Conservation (phyloP, 2,329 filamentous ascomycete species). For the Arthrobotrys conoides region DNA sequence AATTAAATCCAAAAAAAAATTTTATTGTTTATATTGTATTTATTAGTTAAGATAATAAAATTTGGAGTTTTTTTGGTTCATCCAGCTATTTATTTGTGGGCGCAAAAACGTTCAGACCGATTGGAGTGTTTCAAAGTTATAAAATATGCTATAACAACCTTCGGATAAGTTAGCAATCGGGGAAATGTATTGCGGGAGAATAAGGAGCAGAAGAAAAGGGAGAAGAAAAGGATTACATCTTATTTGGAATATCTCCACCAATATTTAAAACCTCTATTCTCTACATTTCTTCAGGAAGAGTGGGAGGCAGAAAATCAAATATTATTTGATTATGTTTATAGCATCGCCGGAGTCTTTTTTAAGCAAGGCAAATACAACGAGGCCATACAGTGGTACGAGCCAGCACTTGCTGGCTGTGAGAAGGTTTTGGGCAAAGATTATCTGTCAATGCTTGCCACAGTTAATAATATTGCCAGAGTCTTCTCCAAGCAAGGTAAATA, state of each 20-base stretch:
- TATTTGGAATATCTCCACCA: conserved; percentile 9
- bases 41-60: conserved; percentile 9
- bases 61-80: conserved; percentile 12
- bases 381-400: too few species aligned
- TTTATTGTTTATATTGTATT: conserved; percentile 1
- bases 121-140: not conserved
- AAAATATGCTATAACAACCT: not conserved
- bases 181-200: not conserved
- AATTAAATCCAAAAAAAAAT: not conserved
- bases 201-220: not conserved
- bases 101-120: conserved; percentile 9
- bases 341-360: too few species aligned
- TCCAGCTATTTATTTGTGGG: conserved; percentile 10
- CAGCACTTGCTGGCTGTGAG: too few species aligned
- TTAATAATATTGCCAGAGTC: too few species aligned
- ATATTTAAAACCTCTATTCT: too few species aligned
- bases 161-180: not conserved
- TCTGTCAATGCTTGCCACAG: too few species aligned
- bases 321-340: too few species aligned
- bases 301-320: not conserved
- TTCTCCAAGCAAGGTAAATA: too few species aligned
- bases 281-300: too few species aligned
- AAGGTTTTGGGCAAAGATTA: too few species aligned
- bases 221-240: not conserved
- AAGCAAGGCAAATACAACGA: too few species aligned